phyloP scores from a whole-genome alignment of 108 stramenopile species.

The Discostella pseudostelligera region DNA sequence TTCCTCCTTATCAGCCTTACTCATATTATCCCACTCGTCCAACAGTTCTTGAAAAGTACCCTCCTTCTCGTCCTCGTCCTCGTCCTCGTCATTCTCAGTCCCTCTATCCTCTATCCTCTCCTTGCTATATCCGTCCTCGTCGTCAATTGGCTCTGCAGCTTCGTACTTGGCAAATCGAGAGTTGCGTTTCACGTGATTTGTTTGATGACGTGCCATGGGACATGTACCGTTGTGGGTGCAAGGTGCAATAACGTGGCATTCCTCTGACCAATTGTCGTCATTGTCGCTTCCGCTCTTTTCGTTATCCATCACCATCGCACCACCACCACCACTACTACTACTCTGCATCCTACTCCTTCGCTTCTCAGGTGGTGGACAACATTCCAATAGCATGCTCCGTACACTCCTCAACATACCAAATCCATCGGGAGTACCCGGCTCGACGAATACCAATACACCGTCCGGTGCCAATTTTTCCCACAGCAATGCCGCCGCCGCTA shows the following conservation, averaged over 20 bases:
- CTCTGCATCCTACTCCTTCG: slow-evolving; percentile 26
- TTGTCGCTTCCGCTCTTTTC: background rate
- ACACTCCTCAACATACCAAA: slow-evolving; percentile 70
- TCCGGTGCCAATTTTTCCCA: slow-evolving; percentile 72
- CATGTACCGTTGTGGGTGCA: slow-evolving; percentile 82
- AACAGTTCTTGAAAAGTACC: slow-evolving; percentile 1
- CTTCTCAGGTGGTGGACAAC: slow-evolving; percentile 60
- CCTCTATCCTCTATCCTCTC: background rate
- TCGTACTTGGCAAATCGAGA: slow-evolving; percentile 46
- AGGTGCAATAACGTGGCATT: slow-evolving; percentile 80
- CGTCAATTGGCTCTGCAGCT: slow-evolving; percentile 12
- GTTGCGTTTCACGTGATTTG: slow-evolving; percentile 45
- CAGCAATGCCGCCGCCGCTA: slow-evolving; percentile 62
- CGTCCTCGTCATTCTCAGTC: no score
- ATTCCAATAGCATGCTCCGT: slow-evolving; percentile 80
- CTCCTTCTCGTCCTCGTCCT: slow-evolving; percentile 11
- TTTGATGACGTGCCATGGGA: slow-evolving; percentile 72
- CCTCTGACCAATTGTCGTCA: slow-evolving; percentile 34
- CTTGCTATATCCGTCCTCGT: slow-evolving; percentile 7
- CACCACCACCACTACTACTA: slow-evolving; percentile 8
- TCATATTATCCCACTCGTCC: slow-evolving; percentile 12
- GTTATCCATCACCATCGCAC: background rate
- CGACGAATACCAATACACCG: slow-evolving; percentile 77
- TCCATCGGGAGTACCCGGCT: slow-evolving; percentile 87
- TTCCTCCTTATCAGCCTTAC: slow-evolving; percentile 31